These are phyloP conservation scores for Diplogelasinospora grovesii DNA, from an alignment of 495 filamentous ascomycete genomes.

Conservation along the genomic window DNA sequence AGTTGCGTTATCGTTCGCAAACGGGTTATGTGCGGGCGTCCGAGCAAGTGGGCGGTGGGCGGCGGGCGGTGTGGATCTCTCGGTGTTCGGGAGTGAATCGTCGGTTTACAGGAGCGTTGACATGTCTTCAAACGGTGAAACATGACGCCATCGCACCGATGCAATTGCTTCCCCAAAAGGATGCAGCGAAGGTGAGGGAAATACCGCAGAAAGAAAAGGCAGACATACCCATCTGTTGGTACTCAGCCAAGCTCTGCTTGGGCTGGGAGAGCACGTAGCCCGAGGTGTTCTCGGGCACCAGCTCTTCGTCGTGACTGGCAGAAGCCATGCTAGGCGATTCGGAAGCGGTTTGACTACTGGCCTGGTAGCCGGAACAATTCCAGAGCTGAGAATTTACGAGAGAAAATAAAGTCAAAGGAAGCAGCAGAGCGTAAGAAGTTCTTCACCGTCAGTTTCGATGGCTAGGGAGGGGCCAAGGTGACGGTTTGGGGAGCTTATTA, in stretches of 20 bases:
- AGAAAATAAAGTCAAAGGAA: too few relatives aligned
- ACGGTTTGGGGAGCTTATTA: constrained; percentile 7
- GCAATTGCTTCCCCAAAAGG: not conserved
- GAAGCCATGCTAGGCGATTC: constrained; percentile 55
- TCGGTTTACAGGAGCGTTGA: not conserved
- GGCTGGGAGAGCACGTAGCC: constrained; percentile 94
- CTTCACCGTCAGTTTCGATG: not conserved
- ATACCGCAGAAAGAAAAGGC: constrained; percentile 7
- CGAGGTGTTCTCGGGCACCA: constrained; percentile 76
- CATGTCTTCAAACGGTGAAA: not conserved
- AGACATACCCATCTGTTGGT: constrained; percentile 78
- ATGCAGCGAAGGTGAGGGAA: not conserved
- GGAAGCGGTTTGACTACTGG: too few relatives aligned
- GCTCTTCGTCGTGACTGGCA: constrained; percentile 78
- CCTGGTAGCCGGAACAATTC: too few relatives aligned
- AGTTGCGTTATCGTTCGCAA: too few relatives aligned
- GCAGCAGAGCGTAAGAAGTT: too few relatives aligned
- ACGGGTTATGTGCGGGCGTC: too few relatives aligned
- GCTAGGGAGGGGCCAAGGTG: constrained; percentile 6
- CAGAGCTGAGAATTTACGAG: too few relatives aligned
- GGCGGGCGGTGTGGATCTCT: too few relatives aligned
- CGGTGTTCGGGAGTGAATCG: too few relatives aligned
- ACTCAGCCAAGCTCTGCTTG: constrained; percentile 93
- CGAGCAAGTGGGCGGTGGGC: too few relatives aligned
- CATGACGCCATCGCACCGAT: not conserved